Conservation (phyloP, 1,139 yeast genomes). For the Saccharomyces hybrid region DNA sequence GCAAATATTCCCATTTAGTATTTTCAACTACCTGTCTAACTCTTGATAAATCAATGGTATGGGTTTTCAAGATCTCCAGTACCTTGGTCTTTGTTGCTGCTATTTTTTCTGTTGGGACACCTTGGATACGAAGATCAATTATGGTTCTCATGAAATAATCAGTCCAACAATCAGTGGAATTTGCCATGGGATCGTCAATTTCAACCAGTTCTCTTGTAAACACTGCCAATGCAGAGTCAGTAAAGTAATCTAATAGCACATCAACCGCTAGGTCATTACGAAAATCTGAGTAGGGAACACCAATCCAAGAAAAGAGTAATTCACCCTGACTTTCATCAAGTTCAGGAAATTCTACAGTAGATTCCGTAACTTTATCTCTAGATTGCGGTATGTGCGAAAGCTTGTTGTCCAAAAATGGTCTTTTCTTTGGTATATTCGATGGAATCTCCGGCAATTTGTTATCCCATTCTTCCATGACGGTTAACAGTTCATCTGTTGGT, state of each 20-base stretch:
- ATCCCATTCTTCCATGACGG: constrained; percentile 60
- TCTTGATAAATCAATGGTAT: constrained; percentile 57
- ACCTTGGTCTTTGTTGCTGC: constrained; percentile 46
- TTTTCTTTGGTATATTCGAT: constrained; percentile 34
- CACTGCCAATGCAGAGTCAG: constrained; percentile 66
- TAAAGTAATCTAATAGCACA: constrained; percentile 64
- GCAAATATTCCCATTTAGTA: constrained; percentile 53
- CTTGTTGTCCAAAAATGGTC: constrained; percentile 80
- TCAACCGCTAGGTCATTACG: constrained; percentile 61
- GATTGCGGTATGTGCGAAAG: constrained; percentile 40
- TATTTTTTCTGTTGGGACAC: constrained; percentile 68
- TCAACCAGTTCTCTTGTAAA: constrained; percentile 68
- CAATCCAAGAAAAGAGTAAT: constrained; percentile 69
- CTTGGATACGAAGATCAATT: constrained; percentile 52
- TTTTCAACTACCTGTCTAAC: constrained; percentile 63
- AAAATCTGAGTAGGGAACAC: constrained; percentile 55
- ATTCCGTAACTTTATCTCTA: constrained; percentile 33
- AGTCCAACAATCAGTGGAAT: constrained; percentile 59
- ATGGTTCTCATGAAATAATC: constrained; percentile 61
- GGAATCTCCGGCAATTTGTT: constrained; percentile 37
- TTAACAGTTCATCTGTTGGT: constrained; percentile 63
- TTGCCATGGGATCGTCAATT: constrained; percentile 74
- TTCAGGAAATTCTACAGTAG: constrained; percentile 75
- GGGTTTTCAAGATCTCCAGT: constrained; percentile 45
- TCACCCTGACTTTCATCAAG: constrained; percentile 83